These are phyloP conservation scores for Neoboletus brunneissimus DNA, from an alignment of 768 basidiomycete genomes.

Conservation along the genomic window DNA sequence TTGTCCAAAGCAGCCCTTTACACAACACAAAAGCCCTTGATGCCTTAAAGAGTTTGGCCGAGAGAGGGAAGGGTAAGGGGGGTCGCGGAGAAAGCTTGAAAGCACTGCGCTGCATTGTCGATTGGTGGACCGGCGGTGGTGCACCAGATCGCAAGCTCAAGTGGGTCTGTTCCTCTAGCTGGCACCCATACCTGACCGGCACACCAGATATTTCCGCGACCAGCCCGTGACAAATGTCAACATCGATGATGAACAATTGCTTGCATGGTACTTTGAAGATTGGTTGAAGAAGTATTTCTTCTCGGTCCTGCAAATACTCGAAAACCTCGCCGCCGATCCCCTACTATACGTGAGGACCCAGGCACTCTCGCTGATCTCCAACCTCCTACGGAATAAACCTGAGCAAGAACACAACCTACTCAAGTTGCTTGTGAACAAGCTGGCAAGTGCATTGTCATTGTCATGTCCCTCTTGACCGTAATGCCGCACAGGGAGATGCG, in stretches of 20 bases:
- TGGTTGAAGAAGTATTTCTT: conserved; percentile 99
- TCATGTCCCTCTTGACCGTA: not conserved
- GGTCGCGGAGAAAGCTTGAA: conserved; percentile 92
- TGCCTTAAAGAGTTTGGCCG: conserved; percentile 69
- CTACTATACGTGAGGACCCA: conserved; percentile 87
- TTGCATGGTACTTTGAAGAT: conserved; percentile 93
- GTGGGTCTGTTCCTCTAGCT: conserved; percentile 41
- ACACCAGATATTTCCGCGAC: conserved; percentile 80
- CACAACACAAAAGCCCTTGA: conserved; percentile 84
- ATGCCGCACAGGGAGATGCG: conserved; percentile 67
- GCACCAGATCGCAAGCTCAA: conserved; percentile 82
- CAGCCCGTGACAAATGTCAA: conserved; percentile 67
- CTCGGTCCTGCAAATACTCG: conserved; percentile 82
- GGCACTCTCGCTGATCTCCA: conserved; percentile 71
- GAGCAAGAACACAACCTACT: conserved; percentile 98
- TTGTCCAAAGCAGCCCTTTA: conserved; percentile 85
- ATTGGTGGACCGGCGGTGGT: conserved; percentile 99
- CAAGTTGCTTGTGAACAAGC: conserved; percentile 88
- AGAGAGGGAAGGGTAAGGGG: conserved; percentile 75
- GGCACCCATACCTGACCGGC: not conserved
- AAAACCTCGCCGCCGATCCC: conserved; percentile 81
- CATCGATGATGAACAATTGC: conserved; percentile 67
- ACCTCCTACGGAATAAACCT: conserved; percentile 82
- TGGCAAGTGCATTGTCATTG: conserved; percentile 46
- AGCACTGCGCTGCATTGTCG: conserved; percentile 85